These are phyloP conservation scores for Blastobotrys petasosporus DNA, from an alignment of 1,139 yeast genomes.

Conservation along the genomic window DNA sequence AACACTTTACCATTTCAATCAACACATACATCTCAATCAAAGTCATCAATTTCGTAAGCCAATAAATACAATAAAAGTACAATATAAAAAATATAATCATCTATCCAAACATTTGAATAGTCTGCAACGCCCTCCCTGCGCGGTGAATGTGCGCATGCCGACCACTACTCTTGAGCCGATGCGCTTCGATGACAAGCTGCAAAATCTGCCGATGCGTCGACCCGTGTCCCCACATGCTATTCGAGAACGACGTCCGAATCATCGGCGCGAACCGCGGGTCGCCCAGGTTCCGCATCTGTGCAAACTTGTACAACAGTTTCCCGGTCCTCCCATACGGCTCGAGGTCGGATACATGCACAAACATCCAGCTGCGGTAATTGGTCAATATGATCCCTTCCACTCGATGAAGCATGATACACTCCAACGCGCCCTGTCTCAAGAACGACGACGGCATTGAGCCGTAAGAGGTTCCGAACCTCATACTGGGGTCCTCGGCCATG, in stretches of 20 bases:
- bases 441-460: constrained; percentile 4
- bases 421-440: constrained; percentile 6
- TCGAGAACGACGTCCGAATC: constrained; percentile 7
- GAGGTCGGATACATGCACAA: constrained; percentile 5
- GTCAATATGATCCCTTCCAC: constrained; percentile 9
- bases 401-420: constrained; percentile 4
- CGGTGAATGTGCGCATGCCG: constrained; percentile 1
- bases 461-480: neutral
- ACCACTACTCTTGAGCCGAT: neutral
- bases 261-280: constrained; percentile 9
- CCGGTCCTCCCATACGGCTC: constrained; percentile 4
- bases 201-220: constrained; percentile 2
- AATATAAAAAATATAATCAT: too few species aligned
- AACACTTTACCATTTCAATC: too few species aligned
- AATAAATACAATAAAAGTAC: too few species aligned
- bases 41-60: too few species aligned
- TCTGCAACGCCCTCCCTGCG: constrained; percentile 6
- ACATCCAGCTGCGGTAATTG: constrained; percentile 7
- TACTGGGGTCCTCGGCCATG: constrained; percentile 8
- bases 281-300: constrained; percentile 1
- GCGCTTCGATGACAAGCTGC: constrained; percentile 1
- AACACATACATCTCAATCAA: too few species aligned
- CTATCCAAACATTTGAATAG: constrained; percentile 3
- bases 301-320: neutral
- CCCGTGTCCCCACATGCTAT: constrained; percentile 4